These are phyloP conservation scores for Citrus trifoliata DNA, from an alignment of 345 rosid species.

Conservation along the genomic window DNA sequence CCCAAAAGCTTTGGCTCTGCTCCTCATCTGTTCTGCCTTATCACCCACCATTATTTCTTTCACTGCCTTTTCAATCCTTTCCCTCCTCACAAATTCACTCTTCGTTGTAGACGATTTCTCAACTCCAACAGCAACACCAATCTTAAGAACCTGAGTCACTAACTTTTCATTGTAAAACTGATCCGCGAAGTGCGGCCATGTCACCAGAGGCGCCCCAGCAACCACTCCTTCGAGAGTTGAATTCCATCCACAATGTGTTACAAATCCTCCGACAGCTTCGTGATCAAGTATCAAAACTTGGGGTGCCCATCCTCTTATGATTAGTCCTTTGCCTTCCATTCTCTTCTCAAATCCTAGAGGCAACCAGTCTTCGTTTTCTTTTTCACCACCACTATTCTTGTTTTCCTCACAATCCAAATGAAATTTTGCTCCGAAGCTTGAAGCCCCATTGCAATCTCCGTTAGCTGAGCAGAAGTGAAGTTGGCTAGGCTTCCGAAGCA, in stretches of 20 bases:
- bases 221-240: constrained; percentile 47
- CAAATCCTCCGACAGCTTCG: constrained; percentile 45
- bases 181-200: constrained; percentile 43
- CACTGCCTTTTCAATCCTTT: constrained; percentile 34
- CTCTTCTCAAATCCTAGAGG: constrained; percentile 38
- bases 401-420: constrained; percentile 44
- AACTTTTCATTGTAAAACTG: constrained; percentile 58
- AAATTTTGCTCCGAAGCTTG: constrained; percentile 38
- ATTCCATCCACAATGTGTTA: constrained; percentile 68
- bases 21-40: constrained; percentile 24
- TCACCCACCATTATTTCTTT: constrained; percentile 35
- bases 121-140: constrained; percentile 42
- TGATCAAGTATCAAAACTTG: constrained; percentile 60
- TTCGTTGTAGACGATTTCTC: constrained; percentile 14
- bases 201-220: constrained; percentile 55
- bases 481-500: constrained; percentile 36
- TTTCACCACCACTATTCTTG: background rate
- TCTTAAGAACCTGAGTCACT: constrained; percentile 31
- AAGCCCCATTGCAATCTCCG: constrained; percentile 39
- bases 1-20: constrained; percentile 20
- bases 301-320: constrained; percentile 61
- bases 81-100: constrained; percentile 30
- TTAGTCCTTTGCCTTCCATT: constrained; percentile 35
- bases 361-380: constrained; percentile 34
- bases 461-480: constrained; percentile 32